Percentiles rank a stretch among this genome's conserved stretches.
These are phyloP conservation scores for Solanum microdontum DNA, from an alignment of 257 asterid genomes.

Conservation along the genomic window DNA sequence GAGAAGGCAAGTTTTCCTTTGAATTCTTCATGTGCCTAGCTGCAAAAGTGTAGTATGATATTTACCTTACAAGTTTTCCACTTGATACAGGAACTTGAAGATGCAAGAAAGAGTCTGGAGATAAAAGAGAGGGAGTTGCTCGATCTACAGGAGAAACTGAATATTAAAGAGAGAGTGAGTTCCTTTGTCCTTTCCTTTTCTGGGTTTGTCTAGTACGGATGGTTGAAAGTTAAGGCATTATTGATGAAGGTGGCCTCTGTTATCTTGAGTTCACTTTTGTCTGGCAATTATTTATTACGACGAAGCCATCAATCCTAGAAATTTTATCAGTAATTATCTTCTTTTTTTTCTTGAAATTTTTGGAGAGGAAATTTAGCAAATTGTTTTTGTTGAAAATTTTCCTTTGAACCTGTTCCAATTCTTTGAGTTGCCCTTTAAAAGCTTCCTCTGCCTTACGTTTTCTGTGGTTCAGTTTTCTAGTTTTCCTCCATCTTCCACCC, in stretches of 20 bases:
- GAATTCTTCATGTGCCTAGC: neutral
- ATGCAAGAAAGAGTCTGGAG: constrained; percentile 39
- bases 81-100: constrained; percentile 70
- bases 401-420: neutral
- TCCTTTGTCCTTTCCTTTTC: neutral
- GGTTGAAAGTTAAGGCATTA: neutral
- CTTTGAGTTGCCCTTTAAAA: neutral
- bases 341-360: neutral
- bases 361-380: neutral
- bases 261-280: neutral
- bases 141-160: constrained; percentile 67
- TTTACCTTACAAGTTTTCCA: neutral
- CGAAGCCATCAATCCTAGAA: neutral
- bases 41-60: neutral
- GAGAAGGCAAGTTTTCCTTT: constrained; percentile 54
- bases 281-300: neutral
- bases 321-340: neutral
- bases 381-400: neutral
- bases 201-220: neutral
- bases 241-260: neutral
- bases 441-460: neutral
- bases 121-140: constrained; percentile 56
- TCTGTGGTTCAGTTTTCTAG: neutral
- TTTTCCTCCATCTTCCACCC: neutral
- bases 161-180: constrained; percentile 64